phyloP scores from a whole-genome alignment of 2,329 filamentous ascomycete species.

The Calycina herbarum region DNA sequence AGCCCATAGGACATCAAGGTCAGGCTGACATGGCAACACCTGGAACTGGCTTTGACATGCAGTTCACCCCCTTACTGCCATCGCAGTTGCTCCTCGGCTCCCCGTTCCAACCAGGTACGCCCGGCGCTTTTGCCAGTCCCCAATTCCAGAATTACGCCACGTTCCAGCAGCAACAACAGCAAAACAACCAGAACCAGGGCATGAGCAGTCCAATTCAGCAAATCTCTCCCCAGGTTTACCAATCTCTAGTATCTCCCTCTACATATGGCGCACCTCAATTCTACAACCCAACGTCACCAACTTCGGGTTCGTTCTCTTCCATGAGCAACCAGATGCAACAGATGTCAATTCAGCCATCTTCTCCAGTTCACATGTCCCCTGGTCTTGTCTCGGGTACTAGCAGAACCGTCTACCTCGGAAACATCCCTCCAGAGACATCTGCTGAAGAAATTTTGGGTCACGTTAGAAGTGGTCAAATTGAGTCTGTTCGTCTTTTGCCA shows the following conservation, averaged over 20 bases:
- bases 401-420: conserved; percentile 94
- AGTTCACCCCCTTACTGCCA: conserved; percentile 93
- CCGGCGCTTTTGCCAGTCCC: conserved; percentile 83
- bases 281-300: conserved; percentile 83
- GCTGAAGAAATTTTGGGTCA: conserved; percentile 96
- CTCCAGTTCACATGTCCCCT: conserved; percentile 72
- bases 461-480: conserved; percentile 95
- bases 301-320: conserved; percentile 62
- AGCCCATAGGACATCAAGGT: conserved; percentile 55
- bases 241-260: conserved; percentile 82
- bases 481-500: conserved; percentile 93
- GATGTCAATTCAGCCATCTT: conserved; percentile 60
- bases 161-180: conserved; percentile 67
- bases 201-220: conserved; percentile 74
- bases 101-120: conserved; percentile 94
- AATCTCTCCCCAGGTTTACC: conserved; percentile 81
- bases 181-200: conserved; percentile 55
- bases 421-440: conserved; percentile 96
- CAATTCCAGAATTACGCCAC: conserved; percentile 84
- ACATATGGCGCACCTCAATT: conserved; percentile 80
- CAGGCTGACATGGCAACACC: conserved; percentile 79
- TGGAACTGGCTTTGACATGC: conserved; percentile 92
- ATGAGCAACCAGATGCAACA: conserved; percentile 46
- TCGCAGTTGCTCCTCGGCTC: conserved; percentile 93
- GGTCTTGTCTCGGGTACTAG: conserved; percentile 86